Evolutionary conservation across 495 filamentous ascomycete genomes (phyloP).

Genomic region (Clavariopsis aquatica): DNA sequence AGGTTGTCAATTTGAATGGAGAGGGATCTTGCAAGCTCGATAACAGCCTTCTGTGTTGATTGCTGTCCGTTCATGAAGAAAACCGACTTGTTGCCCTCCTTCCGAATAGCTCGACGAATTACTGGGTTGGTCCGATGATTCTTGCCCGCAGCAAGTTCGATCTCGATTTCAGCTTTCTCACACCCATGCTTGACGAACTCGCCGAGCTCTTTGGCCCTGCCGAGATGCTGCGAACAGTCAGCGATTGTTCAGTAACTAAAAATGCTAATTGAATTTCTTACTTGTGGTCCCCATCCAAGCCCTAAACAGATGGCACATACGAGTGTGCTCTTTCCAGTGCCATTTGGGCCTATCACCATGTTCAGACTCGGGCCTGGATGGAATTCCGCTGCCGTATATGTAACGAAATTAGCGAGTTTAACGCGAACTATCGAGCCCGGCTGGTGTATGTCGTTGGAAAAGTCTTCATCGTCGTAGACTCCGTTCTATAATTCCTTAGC

Average conservation of each 20-base stretch:
- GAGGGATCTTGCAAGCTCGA: conserved; percentile 65
- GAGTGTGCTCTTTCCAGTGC: conserved; percentile 95
- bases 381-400: conserved; percentile 88
- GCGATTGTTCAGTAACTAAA: neutral
- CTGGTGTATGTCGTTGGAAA: conserved; percentile 50
- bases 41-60: conserved; percentile 58
- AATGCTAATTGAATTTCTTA: conserved; percentile 41
- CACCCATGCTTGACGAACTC: conserved; percentile 94
- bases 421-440: conserved; percentile 90
- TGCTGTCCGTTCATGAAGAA: conserved; percentile 70
- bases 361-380: conserved; percentile 88
- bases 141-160: conserved; percentile 70
- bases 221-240: conserved; percentile 60
- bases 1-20: conserved; percentile 95
- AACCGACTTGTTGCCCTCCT: conserved; percentile 74
- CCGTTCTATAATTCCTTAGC: conserved; percentile 17
- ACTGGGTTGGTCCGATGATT: conserved; percentile 61
- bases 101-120: conserved; percentile 72
- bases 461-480: conserved; percentile 16
- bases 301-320: conserved; percentile 97
- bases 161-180: conserved; percentile 77
- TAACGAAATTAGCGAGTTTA: conserved; percentile 88
- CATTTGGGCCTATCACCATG: conserved; percentile 98
- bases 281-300: conserved; percentile 74
- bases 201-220: conserved; percentile 77